These are phyloP conservation scores for Athelia psychrophila DNA, from an alignment of 1,284 basidiomycete species.

Conservation along the genomic window DNA sequence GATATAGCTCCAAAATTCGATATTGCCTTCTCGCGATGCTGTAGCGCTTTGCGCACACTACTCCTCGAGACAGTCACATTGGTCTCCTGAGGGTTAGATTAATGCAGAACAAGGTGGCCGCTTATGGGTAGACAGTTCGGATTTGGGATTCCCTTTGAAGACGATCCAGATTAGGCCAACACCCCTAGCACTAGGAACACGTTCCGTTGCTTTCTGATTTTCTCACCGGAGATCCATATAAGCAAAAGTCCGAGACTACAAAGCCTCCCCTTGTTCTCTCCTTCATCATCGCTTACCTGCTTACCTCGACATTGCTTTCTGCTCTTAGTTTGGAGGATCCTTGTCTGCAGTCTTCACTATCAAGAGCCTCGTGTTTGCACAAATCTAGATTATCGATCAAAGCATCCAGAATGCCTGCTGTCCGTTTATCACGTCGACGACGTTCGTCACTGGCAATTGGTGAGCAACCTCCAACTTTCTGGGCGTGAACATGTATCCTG, in stretches of 20 bases:
- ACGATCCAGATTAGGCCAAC: neutral
- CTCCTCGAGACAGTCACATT: neutral
- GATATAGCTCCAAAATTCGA: no score
- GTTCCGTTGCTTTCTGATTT: neutral
- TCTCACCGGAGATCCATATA: neutral
- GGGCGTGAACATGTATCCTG: neutral
- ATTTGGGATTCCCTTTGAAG: neutral
- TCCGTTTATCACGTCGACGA: slow-evolving; percentile 33
- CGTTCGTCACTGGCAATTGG: slow-evolving; percentile 41
- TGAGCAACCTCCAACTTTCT: slow-evolving; percentile 21
- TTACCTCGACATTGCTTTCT: neutral
- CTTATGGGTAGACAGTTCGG: neutral
- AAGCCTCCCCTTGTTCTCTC: neutral
- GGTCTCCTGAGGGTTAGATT: neutral
- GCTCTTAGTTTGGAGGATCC: neutral
- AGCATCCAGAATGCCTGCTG: slow-evolving; percentile 30
- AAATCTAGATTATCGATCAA: neutral
- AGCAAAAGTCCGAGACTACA: neutral
- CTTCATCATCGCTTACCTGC: neutral
- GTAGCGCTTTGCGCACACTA: no score
- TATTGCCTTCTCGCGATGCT: no score
- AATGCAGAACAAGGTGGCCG: neutral
- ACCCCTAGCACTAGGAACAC: neutral
- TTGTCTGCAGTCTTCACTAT: neutral
- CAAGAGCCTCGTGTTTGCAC: neutral